Evolutionary conservation across 495 filamentous ascomycete genomes (phyloP), one percentile per base, ranked within the genome.

Genomic region (Pyrenopolyporus hunteri): DNA sequence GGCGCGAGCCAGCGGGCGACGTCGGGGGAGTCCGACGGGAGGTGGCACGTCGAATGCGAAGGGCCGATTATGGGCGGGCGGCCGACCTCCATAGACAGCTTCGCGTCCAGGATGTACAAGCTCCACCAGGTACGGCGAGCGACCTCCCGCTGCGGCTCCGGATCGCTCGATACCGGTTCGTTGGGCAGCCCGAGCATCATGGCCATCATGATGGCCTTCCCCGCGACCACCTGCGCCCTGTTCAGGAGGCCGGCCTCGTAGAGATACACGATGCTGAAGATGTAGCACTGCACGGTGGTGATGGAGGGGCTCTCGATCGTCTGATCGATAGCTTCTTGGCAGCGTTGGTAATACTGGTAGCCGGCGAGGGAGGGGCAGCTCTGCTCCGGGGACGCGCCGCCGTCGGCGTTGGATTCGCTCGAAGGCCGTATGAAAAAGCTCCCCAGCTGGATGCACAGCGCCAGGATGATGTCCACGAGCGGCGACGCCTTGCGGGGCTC

Each of bases 381-480:
- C 9, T 10, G 9, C 2, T 33, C 31, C 31, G 31, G 31, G 31
- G 2, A 33, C 8, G 9, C 2, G 31, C 31, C 2, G 13, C 31
- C 7, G 31, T 33, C 9, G 26, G 26, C 31, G 2, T 9, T 33
- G 13, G 2, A 33, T 33, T 3, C 31, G n/a, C n/a, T n/a, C n/a
- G n/a, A n/a, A n/a, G n/a, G n/a, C n/a, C n/a, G n/a, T n/a, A n/a
- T n/a, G n/a, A n/a, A n/a, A n/a, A n/a, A n/a, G n/a, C 42, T 45
- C 3, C 42, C 42, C 1, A 26, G 28, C 14, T 45, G 42, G 20
- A 45, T 45, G 23, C 42, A 26, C 23, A 45, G 16, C 16, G 42
- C 42, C 8, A 45, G 25, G n/a, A 45, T 23, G 13, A 45, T 45
- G 28, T 45, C 42, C 23, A 45, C 23, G 20, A 45, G 42, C 20